phyloP scores from a whole-genome alignment of 1,284 basidiomycete genomes.

The Ceratobasidium sp. region DNA sequence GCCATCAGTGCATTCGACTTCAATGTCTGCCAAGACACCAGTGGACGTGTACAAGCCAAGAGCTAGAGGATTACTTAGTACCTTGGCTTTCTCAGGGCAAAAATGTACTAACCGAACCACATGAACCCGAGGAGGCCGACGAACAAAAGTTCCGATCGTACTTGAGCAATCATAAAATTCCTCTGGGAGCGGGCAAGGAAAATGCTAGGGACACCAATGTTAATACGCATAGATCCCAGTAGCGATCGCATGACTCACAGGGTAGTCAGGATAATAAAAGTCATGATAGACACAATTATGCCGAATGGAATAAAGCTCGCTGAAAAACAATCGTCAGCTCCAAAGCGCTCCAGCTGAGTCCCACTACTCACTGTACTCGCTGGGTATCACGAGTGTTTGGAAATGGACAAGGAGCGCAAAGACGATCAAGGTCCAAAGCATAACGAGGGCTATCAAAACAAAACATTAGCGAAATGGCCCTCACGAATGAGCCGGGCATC shows the following conservation, averaged over 20 bases:
- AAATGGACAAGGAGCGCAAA: slow-evolving; percentile 42
- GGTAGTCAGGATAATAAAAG: slow-evolving; percentile 66
- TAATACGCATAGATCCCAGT: not conserved
- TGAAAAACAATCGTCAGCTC: slow-evolving; percentile 48
- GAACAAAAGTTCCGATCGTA: slow-evolving; percentile 71
- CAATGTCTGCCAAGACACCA: slow-evolving; percentile 73
- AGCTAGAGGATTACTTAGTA: slow-evolving; percentile 53
- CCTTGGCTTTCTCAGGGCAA: slow-evolving; percentile 17
- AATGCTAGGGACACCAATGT: slow-evolving; percentile 30
- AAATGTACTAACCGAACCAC: slow-evolving; percentile 67
- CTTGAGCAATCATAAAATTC: slow-evolving; percentile 53
- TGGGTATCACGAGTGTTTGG: slow-evolving; percentile 40
- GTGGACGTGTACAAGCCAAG: slow-evolving; percentile 71
- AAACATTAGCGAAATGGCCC: not conserved
- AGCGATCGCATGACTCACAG: slow-evolving; percentile 59
- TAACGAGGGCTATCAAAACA: slow-evolving; percentile 36
- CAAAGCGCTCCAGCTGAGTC: slow-evolving; percentile 8
- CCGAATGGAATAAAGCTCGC: slow-evolving; percentile 83
- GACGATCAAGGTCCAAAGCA: slow-evolving; percentile 44
- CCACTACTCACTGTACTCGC: slow-evolving; percentile 29
- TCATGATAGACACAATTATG: slow-evolving; percentile 73
- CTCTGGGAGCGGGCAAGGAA: slow-evolving; percentile 36
- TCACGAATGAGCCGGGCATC: not conserved
- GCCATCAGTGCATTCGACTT: slow-evolving; percentile 75
- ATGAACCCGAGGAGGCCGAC: slow-evolving; percentile 72